Conservation (phyloP, 495 filamentous ascomycete genomes). For the Pyrenopolyporus hunteri region DNA sequence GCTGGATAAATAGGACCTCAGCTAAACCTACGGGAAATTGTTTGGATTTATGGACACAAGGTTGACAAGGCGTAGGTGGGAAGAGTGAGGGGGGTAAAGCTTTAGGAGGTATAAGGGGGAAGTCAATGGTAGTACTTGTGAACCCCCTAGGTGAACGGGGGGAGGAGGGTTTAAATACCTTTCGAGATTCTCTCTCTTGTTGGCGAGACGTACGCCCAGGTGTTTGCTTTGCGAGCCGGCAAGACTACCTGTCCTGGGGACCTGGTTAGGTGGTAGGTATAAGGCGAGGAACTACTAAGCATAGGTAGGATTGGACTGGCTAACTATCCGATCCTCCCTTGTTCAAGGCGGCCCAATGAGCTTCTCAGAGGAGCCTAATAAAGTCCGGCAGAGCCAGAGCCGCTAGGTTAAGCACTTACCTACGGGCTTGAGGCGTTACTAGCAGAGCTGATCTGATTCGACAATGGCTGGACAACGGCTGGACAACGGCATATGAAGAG, state of each 20-base stretch:
- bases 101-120: slow-evolving; percentile 6
- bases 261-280: slow-evolving; percentile 5
- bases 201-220: neutral
- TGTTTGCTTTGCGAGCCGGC: slow-evolving; percentile 1
- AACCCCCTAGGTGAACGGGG: slow-evolving; percentile 12
- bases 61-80: neutral
- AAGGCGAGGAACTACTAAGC: slow-evolving; percentile 26
- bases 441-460: slow-evolving; percentile 6
- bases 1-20: neutral
- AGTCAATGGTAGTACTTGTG: slow-evolving; percentile 16
- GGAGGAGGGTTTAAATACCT: slow-evolving; percentile 25
- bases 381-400: slow-evolving; percentile 29
- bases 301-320: slow-evolving; percentile 22
- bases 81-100: neutral
- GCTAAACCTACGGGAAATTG: neutral
- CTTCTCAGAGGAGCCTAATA: slow-evolving; percentile 10
- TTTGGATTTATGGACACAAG: neutral
- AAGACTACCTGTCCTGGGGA: neutral
- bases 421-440: slow-evolving; percentile 3
- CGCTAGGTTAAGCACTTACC: slow-evolving; percentile 17
- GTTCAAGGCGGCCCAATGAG: slow-evolving; percentile 23
- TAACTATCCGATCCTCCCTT: slow-evolving; percentile 25
- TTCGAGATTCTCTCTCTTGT: neutral
- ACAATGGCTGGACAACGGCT: slow-evolving; percentile 4
- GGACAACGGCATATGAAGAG: slow-evolving; percentile 12